These are phyloP conservation scores for Pythium phragmiticola DNA, from an alignment of 352 stramenopile genomes.

Conservation along the genomic window DNA sequence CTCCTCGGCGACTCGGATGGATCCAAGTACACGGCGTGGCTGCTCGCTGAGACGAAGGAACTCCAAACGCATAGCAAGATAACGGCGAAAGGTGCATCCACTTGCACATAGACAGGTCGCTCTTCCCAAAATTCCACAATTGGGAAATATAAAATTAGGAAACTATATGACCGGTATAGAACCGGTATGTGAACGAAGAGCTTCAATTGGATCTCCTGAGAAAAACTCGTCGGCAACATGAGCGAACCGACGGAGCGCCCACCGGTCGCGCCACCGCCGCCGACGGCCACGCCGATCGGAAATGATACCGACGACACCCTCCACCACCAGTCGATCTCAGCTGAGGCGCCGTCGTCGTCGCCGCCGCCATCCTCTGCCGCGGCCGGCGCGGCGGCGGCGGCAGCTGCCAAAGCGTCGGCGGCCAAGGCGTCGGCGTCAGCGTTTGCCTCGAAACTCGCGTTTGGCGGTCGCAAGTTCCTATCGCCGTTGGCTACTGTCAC, in stretches of 20 bases:
- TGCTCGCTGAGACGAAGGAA: neutral
- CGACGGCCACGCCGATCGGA: neutral
- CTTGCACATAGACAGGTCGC: constrained; percentile 16
- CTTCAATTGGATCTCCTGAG: constrained; percentile 6
- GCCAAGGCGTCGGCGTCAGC: constrained; percentile 53
- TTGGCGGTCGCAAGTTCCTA: constrained; percentile 52
- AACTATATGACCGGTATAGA: neutral
- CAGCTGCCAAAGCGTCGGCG: constrained; percentile 12
- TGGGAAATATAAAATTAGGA: constrained; percentile 4
- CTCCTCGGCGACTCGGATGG: constrained; percentile 18
- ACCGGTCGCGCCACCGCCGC: constrained; percentile 1
- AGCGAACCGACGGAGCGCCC: constrained; percentile 3
- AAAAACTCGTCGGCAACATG: neutral
- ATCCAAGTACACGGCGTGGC: constrained; percentile 7
- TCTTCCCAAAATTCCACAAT: neutral
- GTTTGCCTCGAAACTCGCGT: constrained; percentile 50
- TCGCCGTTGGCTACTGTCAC: constrained; percentile 36
- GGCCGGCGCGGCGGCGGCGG: constrained; percentile 40
- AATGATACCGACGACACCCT: constrained; percentile 22
- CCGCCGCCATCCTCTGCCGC: constrained; percentile 7
- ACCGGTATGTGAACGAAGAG: neutral
- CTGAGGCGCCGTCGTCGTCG: constrained; percentile 26
- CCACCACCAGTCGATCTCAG: constrained; percentile 22
- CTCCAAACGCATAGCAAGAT: neutral
- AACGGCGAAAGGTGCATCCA: neutral